phyloP scores from a whole-genome alignment of 352 stramenopile species.

The Phytophthora idaei region DNA sequence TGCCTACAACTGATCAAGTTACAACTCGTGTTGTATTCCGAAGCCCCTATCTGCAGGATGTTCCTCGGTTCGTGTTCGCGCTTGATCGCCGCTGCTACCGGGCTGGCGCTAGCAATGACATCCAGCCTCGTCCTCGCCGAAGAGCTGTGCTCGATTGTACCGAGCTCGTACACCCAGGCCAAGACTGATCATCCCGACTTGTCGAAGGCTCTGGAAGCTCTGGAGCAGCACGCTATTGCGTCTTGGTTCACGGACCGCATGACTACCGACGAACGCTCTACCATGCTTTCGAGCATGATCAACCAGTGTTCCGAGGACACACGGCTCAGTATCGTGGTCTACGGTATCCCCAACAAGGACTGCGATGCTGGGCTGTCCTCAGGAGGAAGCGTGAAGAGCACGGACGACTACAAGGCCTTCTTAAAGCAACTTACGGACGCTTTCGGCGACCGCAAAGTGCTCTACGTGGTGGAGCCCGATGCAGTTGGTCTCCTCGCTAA shows the following conservation, averaged over 20 bases:
- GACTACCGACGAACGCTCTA: slow-evolving; percentile 21
- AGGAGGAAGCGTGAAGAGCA: slow-evolving; percentile 41
- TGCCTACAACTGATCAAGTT: slow-evolving; percentile 3
- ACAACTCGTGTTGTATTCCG: slow-evolving; percentile 3
- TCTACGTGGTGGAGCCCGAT: slow-evolving; percentile 78
- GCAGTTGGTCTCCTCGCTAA: slow-evolving; percentile 54
- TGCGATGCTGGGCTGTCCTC: slow-evolving; percentile 61
- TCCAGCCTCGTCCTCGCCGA: slow-evolving; percentile 12
- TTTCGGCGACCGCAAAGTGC: slow-evolving; percentile 57
- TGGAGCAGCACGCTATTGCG: slow-evolving; percentile 49
- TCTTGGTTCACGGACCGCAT: slow-evolving; percentile 62
- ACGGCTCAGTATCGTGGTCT: slow-evolving; percentile 61
- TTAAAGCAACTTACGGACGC: slow-evolving; percentile 41
- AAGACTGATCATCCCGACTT: slow-evolving; percentile 43
- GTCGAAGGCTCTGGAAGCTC: slow-evolving; percentile 35
- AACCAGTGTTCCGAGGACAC: slow-evolving; percentile 39
- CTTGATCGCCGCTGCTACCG: slow-evolving; percentile 7
- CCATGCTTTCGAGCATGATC: slow-evolving; percentile 36
- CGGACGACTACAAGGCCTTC: slow-evolving; percentile 54
- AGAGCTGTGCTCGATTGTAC: slow-evolving; percentile 40
- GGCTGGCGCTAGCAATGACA: slow-evolving; percentile 7
- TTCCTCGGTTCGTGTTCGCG: slow-evolving; percentile 12
- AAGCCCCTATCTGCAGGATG: slow-evolving; percentile 15
- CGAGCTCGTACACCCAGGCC: slow-evolving; percentile 33
- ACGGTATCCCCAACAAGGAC: slow-evolving; percentile 81